Evolutionary conservation across 306 rosid species (phyloP).

Genomic region (Nissolia schottii): DNA sequence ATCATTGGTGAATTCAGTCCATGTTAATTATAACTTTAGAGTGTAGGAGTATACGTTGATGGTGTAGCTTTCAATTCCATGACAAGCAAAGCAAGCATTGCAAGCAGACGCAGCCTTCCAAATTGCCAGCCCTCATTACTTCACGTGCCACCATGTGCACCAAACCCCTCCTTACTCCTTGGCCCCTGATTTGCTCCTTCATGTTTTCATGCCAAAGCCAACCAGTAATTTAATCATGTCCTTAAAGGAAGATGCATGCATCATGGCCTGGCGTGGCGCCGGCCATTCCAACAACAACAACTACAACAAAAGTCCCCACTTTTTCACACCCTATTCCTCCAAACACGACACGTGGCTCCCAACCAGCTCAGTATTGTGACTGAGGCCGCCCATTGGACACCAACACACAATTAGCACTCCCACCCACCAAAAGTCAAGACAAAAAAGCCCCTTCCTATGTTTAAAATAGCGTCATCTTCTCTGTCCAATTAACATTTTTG

Average conservation of each 20-base stretch:
- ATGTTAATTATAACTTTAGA: too few relatives aligned
- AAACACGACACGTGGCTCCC: constrained; percentile 63
- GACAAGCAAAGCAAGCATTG: constrained; percentile 8
- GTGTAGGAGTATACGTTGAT: background rate
- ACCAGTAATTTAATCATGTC: too few relatives aligned
- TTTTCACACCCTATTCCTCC: background rate
- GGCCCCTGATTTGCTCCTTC: background rate
- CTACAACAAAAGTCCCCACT: background rate
- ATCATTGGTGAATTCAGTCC: too few relatives aligned
- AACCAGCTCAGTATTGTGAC: constrained; percentile 14
- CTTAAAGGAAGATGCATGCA: background rate
- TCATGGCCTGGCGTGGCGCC: constrained; percentile 43
- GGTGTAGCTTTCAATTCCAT: too few relatives aligned
- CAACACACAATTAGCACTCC: too few relatives aligned
- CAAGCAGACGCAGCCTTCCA: too few relatives aligned
- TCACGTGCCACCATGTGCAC: constrained; percentile 40
- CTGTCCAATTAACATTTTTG: too few relatives aligned
- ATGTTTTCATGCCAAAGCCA: background rate
- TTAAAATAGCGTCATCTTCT: too few relatives aligned
- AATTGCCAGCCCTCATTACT: too few relatives aligned
- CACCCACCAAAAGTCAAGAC: constrained; percentile 8
- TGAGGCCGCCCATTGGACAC: constrained; percentile 62
- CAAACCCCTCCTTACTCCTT: background rate
- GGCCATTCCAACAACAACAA: constrained; percentile 37
- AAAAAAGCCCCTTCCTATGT: background rate